These are phyloP conservation scores for grape (Vitis vinifera) DNA, from an alignment of 164 flowering plant genomes.

Conservation along the genomic window DNA sequence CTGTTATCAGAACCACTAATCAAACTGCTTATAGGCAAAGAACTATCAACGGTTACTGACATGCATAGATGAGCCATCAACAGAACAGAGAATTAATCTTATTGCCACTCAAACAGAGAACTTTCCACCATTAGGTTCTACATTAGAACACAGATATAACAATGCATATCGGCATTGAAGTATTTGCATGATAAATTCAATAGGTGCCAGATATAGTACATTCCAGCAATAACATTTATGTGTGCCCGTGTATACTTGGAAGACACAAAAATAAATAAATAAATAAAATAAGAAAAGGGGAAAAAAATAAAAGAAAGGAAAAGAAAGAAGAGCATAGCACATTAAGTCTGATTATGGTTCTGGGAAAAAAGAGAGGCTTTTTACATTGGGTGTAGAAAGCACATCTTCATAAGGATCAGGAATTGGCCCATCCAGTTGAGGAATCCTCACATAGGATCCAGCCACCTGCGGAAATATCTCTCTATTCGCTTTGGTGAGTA, in stretches of 20 bases:
- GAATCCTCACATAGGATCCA: constrained; percentile 42
- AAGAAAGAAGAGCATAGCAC: background rate
- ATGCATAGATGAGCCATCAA: no score
- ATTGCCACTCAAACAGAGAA: no score
- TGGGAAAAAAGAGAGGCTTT: background rate
- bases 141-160: no score
- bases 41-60: no score
- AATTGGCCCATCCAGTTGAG: constrained; percentile 82
- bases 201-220: background rate
- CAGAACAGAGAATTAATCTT: no score
- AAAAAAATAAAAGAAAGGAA: background rate
- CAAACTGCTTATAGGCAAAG: no score
- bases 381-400: constrained; percentile 68
- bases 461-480: constrained; percentile 12
- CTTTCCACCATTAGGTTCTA: no score
- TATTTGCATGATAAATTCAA: no score
- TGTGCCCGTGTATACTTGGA: no score
- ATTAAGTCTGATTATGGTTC: background rate
- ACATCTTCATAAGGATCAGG: constrained; percentile 81
- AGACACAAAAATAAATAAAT: background rate
- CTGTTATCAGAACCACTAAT: background rate
- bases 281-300: background rate
- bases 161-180: no score
- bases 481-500: constrained; percentile 15
- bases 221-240: background rate